Conservation (phyloP, 2,329 filamentous ascomycete genomes). For the Lecanicillium sp. region DNA sequence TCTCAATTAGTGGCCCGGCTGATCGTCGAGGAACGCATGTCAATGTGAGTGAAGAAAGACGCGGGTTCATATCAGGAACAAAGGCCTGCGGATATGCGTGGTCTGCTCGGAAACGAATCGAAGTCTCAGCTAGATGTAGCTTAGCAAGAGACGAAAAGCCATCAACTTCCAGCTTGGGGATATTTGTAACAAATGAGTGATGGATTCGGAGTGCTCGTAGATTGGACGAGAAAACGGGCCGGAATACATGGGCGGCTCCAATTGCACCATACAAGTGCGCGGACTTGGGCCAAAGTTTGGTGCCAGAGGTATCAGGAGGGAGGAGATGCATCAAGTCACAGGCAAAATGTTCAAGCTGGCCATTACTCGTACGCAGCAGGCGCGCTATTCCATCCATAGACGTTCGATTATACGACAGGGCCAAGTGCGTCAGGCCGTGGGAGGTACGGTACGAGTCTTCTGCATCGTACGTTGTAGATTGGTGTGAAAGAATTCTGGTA, state of each 20-base stretch:
- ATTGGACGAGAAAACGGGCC: conserved; percentile 45
- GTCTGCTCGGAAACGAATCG: conserved; percentile 32
- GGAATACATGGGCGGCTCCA: conserved; percentile 37
- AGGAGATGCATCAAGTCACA: conserved; percentile 34
- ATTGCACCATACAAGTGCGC: conserved; percentile 33
- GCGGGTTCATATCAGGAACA: conserved; percentile 47
- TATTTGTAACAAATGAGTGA: conserved; percentile 50
- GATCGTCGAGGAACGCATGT: conserved; percentile 47
- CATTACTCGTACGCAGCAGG: conserved; percentile 33
- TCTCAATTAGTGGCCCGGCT: conserved; percentile 37
- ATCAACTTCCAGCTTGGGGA: conserved; percentile 35
- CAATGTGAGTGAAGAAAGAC: conserved; percentile 43
- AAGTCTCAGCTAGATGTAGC: conserved; percentile 35
- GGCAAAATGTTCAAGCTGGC: conserved; percentile 43
- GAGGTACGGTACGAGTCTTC: conserved; percentile 13
- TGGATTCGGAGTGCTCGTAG: conserved; percentile 46
- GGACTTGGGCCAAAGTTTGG: conserved; percentile 18
- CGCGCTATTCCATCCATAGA: conserved; percentile 33
- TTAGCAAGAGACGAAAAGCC: conserved; percentile 26
- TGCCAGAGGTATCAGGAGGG: conserved; percentile 7
- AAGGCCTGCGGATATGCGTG: conserved; percentile 39
- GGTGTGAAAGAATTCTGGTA: conserved; percentile 15
- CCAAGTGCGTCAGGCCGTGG: conserved; percentile 42
- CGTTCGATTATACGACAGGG: conserved; percentile 41
- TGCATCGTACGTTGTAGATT: conserved; percentile 13